Evolutionary conservation across 2,329 filamentous ascomycete genomes (phyloP), one percentile per base, ranked within the genome.

Genomic region (Periconia macrospinosa): DNA sequence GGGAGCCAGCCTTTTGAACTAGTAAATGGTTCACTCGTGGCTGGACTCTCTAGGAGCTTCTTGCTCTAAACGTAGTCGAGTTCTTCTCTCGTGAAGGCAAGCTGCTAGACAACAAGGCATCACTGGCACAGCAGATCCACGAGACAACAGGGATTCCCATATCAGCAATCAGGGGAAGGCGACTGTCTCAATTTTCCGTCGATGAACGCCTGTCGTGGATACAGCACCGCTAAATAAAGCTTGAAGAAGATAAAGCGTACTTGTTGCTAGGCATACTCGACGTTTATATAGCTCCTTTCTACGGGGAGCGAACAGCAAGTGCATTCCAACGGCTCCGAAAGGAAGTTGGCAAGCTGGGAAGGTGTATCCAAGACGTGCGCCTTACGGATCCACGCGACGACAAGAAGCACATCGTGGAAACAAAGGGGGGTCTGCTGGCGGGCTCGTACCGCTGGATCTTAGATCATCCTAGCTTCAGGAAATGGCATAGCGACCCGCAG

Each of bases 211-310:
- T 58, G 2, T 49, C 48, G 6, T 58, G 55, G 55, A 37, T 33
- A 42, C 19, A 47, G 33, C 11, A 20, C 7, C 59, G 62, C 41
- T 14, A 54, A 15, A 61, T 59, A 0, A 59, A 37, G 40, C 45
- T 2, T 6, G 45, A 59, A 47, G 59, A 62, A 44, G 59, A 62
- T 37, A 37, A 15, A 41, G 60, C 52, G 0, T 62, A 61, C 47
- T 57, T 45, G 3, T 30, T 60, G 14, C 46, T 58, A n/a, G 57
- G 57, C 13, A 48, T 60, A 35, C 59, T 60, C 35, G 49, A 43
- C 40, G 35, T 54, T 10, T 10, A 46, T 20, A 50, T 54, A 19
- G 10, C 30, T 1, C 47, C 20, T 40, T 3, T 2, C 7, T 51
- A 51, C 27, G 49, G 49, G 3, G 49, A 51, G 37, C 41, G 49